Base-by-base conservation (phyloP, 2,329 filamentous ascomycete genomes). In the Trichophyton mentagrophytes region DNA sequence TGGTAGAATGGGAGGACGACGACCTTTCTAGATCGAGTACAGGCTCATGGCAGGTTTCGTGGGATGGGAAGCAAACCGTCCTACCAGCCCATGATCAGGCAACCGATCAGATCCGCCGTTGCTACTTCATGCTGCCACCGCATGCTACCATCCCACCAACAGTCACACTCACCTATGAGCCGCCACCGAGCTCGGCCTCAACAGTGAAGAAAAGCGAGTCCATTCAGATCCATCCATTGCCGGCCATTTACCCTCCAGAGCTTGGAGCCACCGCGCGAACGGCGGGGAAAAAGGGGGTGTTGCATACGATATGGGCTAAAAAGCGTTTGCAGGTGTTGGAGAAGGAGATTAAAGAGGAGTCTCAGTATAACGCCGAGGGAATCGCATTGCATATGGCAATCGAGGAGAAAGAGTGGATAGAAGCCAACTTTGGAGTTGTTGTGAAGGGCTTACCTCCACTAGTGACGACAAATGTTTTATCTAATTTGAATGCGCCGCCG, bases 261-360 rank as follows among this genome's bases (percentile, higher is more conserved):
- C 77, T 95, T 25, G 86, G 87, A 1, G 80, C 82, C 2, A 86
- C 83, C 22, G 82, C 83, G 11, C 79, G 82, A 25, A 78, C 84
- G 17, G 82, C 85, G 0, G 88, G 89, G 5, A 85, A 85, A 67
- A 87, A 89, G 64, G 90, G 90, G 1, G 89, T 95, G 1, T 74
- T 96, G 62, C 91, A 95, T 70, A 95, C 89, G 1, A 84, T 92
- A 61, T 96, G 91, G 90, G 91, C 89, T 17, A 90, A 90, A 77
- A 86, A 88, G 72, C 80, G 90, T 47, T 76, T 96, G 22, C 83
- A 84, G 36, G 85, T 88, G 64, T 77, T 96, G 56, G 83, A 90
- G 58, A 79, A 79, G 61, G 90, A 96, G 76, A 92, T 95, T 66
- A 83, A 82, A 8, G 77, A 78, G 6, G 90, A 95, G 76, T 81